These are phyloP conservation scores for Fagus sylvatica DNA, from an alignment of 306 rosid genomes.

Conservation along the genomic window DNA sequence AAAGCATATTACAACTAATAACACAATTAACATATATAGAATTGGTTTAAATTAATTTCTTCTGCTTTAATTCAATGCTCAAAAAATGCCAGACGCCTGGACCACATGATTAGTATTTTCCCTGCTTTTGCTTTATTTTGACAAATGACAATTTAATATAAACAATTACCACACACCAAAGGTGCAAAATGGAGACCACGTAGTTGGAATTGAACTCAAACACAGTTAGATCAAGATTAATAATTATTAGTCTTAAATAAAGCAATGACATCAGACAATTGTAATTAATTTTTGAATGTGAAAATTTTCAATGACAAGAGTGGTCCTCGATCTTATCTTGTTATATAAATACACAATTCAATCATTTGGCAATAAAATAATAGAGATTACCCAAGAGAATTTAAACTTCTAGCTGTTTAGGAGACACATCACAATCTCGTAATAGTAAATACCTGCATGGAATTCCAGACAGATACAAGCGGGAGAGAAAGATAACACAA, in stretches of 20 bases:
- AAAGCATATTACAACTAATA: too few relatives aligned
- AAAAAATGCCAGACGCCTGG: not conserved
- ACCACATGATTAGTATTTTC: not conserved
- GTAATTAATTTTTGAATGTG: not conserved
- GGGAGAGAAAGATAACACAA: not conserved
- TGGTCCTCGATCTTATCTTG: not conserved
- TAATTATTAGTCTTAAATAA: not conserved
- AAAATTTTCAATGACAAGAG: not conserved
- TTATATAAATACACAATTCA: not conserved
- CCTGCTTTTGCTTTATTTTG: not conserved
- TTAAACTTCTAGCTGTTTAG: not conserved
- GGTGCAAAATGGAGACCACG: not conserved
- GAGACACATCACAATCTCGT: not conserved
- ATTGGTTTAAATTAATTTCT: too few relatives aligned
- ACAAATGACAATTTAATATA: not conserved
- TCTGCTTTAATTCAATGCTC: not conserved
- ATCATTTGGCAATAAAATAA: conserved; percentile 1
- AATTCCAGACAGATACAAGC: not conserved
- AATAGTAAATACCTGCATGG: conserved; percentile 2
- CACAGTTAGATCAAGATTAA: not conserved
- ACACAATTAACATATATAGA: too few relatives aligned
- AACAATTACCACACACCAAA: not conserved
- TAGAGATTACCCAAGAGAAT: not conserved
- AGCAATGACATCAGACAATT: not conserved
- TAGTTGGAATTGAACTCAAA: not conserved